Evolutionary conservation across 768 basidiomycete species (phyloP), one percentile per base, ranked within the genome.

Genomic region (Leccinum incarnatum): DNA sequence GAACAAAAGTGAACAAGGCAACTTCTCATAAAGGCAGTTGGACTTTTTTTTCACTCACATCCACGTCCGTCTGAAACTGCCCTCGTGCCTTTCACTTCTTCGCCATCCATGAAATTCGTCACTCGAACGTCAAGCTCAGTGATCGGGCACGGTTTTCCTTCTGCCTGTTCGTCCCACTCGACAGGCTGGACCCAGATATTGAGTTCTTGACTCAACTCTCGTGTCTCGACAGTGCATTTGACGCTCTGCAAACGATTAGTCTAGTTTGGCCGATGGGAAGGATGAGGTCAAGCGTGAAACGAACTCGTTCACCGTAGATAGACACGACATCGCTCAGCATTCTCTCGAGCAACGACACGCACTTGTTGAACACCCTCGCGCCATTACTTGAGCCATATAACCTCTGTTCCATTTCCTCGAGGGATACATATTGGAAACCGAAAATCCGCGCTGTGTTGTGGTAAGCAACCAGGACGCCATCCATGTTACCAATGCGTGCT

Each of bases 401-500:
- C 15, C 83, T 80, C 45, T 81, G 77, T 62, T 98, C 96, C 88
- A 99, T 93, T 69, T 96, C 93, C 48, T 82, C 78, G 48, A 96
- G 74, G 1, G 94, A 82, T 30, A 96, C 74, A 68, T 98, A 99
- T 72, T 98, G 93, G 78, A 98, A 98, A 1, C 96, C 96, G 65
- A 94, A 94, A 52, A 97, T 83, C 17, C 83, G 81, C 7, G 84
- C 83, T 1, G 92, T 95, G 61, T 96, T 97, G 68, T 93, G 91
- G 67, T 91, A 93, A 21, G 92, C 87, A 40, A 93, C 84, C 59
- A 94, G 79, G 8, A 98, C 88, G 15, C 96, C 96, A 67, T 97
- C 95, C 96, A 98, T 98, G 68, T 88, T 86, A 9, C 96, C 96
- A 60, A 99, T 98, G 5, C 96, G 87, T 2, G 84, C 95, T 79